These are phyloP conservation scores for Pseudogymnoascus sp. DNA, from an alignment of 2,329 filamentous ascomycete genomes.

Conservation along the genomic window DNA sequence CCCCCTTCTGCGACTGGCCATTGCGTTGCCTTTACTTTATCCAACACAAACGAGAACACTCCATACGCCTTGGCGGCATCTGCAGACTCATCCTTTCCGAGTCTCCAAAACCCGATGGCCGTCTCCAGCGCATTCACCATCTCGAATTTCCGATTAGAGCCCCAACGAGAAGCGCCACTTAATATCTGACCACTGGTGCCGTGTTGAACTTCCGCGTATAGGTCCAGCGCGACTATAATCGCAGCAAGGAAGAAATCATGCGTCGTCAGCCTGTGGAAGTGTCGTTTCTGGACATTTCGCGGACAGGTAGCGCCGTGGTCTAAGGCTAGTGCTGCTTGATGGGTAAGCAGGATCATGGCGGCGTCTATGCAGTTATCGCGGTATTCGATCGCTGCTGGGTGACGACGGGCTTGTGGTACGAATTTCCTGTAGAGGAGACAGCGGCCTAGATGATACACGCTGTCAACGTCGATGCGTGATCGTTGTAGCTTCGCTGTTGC, in stretches of 20 bases:
- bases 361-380: slow-evolving; percentile 9
- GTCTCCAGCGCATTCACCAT: slow-evolving; percentile 13
- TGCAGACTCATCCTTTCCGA: slow-evolving; percentile 12
- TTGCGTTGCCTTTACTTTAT: slow-evolving; percentile 8
- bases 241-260: slow-evolving; percentile 14
- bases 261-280: slow-evolving; percentile 10
- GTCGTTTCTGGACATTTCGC: slow-evolving; percentile 4
- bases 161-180: slow-evolving; percentile 5
- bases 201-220: slow-evolving; percentile 10
- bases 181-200: background rate
- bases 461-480: slow-evolving; percentile 4
- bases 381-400: slow-evolving; percentile 6
- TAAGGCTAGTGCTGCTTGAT: slow-evolving; percentile 11
- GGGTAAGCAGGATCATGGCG: slow-evolving; percentile 9
- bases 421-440: slow-evolving; percentile 11
- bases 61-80: slow-evolving; percentile 14
- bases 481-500: background rate
- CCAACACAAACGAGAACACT: slow-evolving; percentile 14
- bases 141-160: slow-evolving; percentile 5
- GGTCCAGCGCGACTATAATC: slow-evolving; percentile 13
- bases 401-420: background rate
- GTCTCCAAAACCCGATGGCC: slow-evolving; percentile 10
- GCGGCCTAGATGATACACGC: slow-evolving; percentile 10
- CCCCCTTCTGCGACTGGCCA: background rate
- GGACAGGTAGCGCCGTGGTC: background rate